Percentiles rank a stretch among this genome's conserved stretches.
These are phyloP conservation scores for Triglochin maritima DNA, from an alignment of 106 monocot species.

Conservation along the genomic window DNA sequence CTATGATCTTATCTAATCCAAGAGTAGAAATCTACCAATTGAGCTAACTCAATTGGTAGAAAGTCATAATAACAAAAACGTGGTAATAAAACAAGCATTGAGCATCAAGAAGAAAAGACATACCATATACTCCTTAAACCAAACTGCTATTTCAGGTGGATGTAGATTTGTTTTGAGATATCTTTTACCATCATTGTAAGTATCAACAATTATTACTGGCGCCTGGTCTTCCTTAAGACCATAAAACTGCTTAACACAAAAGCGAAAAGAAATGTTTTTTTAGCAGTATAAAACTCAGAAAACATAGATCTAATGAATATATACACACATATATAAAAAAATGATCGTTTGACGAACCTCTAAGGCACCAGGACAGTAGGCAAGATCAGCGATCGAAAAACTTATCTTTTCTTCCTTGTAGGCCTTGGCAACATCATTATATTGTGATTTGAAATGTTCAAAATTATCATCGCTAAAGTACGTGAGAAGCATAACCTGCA, in stretches of 20 bases:
- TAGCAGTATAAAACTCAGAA: neutral
- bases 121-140: constrained; percentile 70
- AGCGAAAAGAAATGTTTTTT: neutral
- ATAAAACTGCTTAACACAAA: constrained; percentile 33
- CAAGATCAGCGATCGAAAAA: constrained; percentile 78
- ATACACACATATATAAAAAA: too few relatives aligned
- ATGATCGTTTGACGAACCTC: constrained; percentile 36
- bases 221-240: constrained; percentile 63
- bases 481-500: constrained; percentile 71
- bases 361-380: constrained; percentile 56
- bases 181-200: constrained; percentile 38
- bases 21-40: too few relatives aligned
- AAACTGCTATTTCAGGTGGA: constrained; percentile 50
- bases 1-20: too few relatives aligned
- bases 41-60: too few relatives aligned
- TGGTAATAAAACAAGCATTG: too few relatives aligned
- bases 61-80: too few relatives aligned
- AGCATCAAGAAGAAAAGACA: neutral
- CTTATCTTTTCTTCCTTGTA: constrained; percentile 48
- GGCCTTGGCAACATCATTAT: constrained; percentile 38
- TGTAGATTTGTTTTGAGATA: constrained; percentile 60
- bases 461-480: constrained; percentile 42
- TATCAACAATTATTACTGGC: constrained; percentile 59
- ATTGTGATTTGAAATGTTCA: constrained; percentile 58
- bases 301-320: neutral